Base-by-base conservation (phyloP, 2,329 filamentous ascomycete species). In the Chaetothyriales sp. region DNA sequence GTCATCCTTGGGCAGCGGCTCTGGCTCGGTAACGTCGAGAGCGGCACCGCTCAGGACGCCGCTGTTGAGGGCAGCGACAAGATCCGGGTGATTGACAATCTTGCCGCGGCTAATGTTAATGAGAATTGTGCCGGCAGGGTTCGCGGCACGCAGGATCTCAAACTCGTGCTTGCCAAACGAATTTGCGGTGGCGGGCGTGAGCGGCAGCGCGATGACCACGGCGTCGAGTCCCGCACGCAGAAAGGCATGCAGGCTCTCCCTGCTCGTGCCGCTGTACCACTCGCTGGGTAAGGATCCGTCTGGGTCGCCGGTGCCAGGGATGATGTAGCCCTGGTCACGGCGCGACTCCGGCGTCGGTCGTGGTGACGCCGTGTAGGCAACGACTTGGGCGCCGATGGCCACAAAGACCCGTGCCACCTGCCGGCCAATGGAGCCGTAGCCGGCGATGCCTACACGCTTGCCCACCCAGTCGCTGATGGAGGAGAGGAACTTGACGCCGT, bases 11-110 rank as follows among this genome's bases (percentile, higher is more conserved):
- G 84, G 83, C 55, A 90, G 63, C 0, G 86, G 86, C 64, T 90
- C 86, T 0, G 85, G 85, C 53, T 89, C 84, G 1, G 84, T 84
- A 1, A 90, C 85, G 62, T 89, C 85, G 43, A 90, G 66, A 1
- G 84, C 84, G 0, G 85, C 86, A 26, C 85, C 85, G 2, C 71
- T 65, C 26, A 85, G 61, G 1, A 73, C 70, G 0, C 73, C 73
- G 0, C 55, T 57, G 43, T 77, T 66, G 9, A 89, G 66, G 0
- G 83, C 81, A 1, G 70, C 69, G 18, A 86, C 73, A 48, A 90
- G 63, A 1, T 78, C 81, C 1, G 74, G 66, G 55, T 80, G 77
- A 49, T 82, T 72, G 12, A 85, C 64, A 43, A 84, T 75, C 32
- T 69, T 68, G 0, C 81, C 85, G 1, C 85, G 75, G 0, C 80